Evolutionary conservation across 768 basidiomycete species (phyloP).

Genomic region (Lactarius tabidus): DNA sequence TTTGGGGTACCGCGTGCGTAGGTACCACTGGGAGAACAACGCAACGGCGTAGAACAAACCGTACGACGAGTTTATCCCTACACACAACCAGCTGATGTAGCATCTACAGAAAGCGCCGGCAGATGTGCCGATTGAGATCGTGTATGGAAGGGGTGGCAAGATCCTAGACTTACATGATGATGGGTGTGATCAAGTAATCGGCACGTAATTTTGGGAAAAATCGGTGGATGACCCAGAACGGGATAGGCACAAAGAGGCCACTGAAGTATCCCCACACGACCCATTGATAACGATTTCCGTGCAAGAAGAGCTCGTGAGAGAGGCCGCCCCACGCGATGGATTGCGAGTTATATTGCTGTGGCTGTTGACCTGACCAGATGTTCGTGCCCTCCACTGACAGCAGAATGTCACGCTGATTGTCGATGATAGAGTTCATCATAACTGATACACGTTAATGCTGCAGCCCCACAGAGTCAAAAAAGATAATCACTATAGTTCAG

Average conservation of each 20-base stretch:
- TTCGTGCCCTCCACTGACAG: slow-evolving; percentile 54
- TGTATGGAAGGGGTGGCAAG: background rate
- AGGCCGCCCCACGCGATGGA: slow-evolving; percentile 50
- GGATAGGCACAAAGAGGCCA: slow-evolving; percentile 49
- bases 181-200: slow-evolving; percentile 47
- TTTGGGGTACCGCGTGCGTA: slow-evolving; percentile 37
- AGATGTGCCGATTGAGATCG: background rate
- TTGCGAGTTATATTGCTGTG: slow-evolving; percentile 49
- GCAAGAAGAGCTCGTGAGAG: slow-evolving; percentile 21
- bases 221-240: slow-evolving; percentile 48
- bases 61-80: slow-evolving; percentile 47
- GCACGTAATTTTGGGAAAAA: slow-evolving; percentile 43
- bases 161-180: slow-evolving; percentile 39
- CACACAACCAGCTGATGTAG: slow-evolving; percentile 47
- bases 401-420: slow-evolving; percentile 46
- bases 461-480: background rate
- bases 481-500: slow-evolving; percentile 33
- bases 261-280: slow-evolving; percentile 46
- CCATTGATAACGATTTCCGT: slow-evolving; percentile 40
- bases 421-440: slow-evolving; percentile 57
- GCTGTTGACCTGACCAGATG: slow-evolving; percentile 47
- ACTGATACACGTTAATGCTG: slow-evolving; percentile 29
- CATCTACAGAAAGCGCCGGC: slow-evolving; percentile 34
- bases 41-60: slow-evolving; percentile 41
- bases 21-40: slow-evolving; percentile 45